Base-by-base conservation (phyloP, 306 rosid species). In the Corylus avellana region DNA sequence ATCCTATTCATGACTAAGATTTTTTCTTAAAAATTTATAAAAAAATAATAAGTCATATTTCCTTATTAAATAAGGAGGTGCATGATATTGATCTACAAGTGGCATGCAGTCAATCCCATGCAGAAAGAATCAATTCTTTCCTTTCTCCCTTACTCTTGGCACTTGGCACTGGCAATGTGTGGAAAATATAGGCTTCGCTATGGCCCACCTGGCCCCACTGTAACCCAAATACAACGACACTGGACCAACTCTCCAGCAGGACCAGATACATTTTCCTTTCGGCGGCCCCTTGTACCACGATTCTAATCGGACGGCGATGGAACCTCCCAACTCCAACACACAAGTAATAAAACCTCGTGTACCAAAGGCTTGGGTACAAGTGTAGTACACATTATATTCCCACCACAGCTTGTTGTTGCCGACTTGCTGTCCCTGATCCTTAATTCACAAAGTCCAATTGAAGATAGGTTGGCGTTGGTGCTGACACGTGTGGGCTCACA, bases 401-500 rank as follows among this genome's bases (percentile, higher is more conserved):
- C 58, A 46, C 58, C 29, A 59, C 18, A 25, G 14, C 1, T 7
- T 67, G n/a, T 8, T 8, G 39, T 4, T 32, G 35, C 35, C 0
- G 35, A 32, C 35, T 32, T 32, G 35, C 35, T 2, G 58, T 8
- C 25, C 2, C 71, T 14, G 4, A 25, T 61, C 46, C 49, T 32
- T 37, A 8, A 46, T 4, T 18, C 42, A 75, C 1, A 25, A 18
- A 20, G 44, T 10, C 4, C 53, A 1, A 5, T 47, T 37, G 12
- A 53, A 49, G 77, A 69, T 58, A 17, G 66, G 5, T 29, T 14
- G 12, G 49, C 54, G 22, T 16, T 46, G 70, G 25, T 29, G 14
- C 18, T 1, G 76, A 61, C 83, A 44, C 53, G 42, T 57, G 79
- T 55, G 79, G 73, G 12, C 68, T 64, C 59, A 61, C 76, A 56